Base-by-base conservation (phyloP, 495 filamentous ascomycete species). In the Xylona heveae region DNA sequence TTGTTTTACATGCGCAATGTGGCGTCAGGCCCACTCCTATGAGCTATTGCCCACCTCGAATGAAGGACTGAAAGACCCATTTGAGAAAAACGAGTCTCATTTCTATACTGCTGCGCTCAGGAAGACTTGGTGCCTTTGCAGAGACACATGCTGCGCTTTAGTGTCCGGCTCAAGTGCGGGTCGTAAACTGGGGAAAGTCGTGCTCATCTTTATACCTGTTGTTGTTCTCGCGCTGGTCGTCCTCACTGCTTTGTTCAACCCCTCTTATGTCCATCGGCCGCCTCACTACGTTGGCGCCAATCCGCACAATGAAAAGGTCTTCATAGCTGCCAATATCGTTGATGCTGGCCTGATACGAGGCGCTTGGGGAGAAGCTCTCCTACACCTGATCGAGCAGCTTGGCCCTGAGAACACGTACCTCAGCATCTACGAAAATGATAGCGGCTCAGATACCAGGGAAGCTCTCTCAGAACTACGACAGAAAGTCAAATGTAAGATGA, bases 281-380 rank as follows among this genome's bases (percentile, higher is more conserved):
- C 8, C 25, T 10, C 33, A 25, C 13, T 25, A 25, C 33, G 33
- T 21, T 2, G 9, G 21, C 14, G 33, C 20, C 20, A 81, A 83
- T 41, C 50, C 61, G 1, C 44, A 57, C 14, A 54, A 66, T 23
- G 69, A 81, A 44, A 75, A 70, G 38, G 57, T 84, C 10, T 84
- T 78, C 46, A 77, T 85, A 35, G 73, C 72, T 5, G 70, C 74
- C 10, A 81, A 70, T 42, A 58, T 85, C 26, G 74, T 78, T 42
- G 74, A 88, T 42, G 54, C 52, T 6, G 57, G 47, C 9, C 50
- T 85, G 17, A 64, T 72, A 0, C 46, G 55, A 2, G 74, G 76
- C 2, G 54, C 55, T 33, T 84, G 78, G 78, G 78, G 74, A 0
- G 40, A 60, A 35, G 55, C 61, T 8, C 46, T 85, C 0, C 39